phyloP scores from a whole-genome alignment of 1,139 yeast species.

The Diutina pseudorugosa region DNA sequence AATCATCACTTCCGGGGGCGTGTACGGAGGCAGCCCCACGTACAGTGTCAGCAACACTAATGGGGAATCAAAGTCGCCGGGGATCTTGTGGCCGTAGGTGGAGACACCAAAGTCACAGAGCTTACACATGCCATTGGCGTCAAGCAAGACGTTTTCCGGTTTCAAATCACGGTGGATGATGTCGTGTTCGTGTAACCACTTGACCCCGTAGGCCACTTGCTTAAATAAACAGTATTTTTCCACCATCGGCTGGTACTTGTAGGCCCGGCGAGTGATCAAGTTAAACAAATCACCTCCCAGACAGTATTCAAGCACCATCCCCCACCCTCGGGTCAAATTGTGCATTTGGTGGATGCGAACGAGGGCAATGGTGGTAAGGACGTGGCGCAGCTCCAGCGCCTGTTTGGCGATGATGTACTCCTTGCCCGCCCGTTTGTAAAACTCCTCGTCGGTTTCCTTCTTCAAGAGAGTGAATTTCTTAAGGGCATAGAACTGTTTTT shows the following conservation, averaged over 20 bases:
- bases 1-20: constrained; percentile 65
- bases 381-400: constrained; percentile 41
- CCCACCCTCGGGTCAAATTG: constrained; percentile 59
- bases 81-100: constrained; percentile 47
- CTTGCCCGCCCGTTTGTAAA: constrained; percentile 49
- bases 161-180: constrained; percentile 56
- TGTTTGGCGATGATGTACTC: constrained; percentile 52
- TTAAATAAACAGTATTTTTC: constrained; percentile 56
- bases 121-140: constrained; percentile 47
- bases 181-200: constrained; percentile 42
- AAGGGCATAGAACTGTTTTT: constrained; percentile 38
- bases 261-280: constrained; percentile 31
- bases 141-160: constrained; percentile 51
- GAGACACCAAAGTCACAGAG: constrained; percentile 72
- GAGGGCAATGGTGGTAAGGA: constrained; percentile 42
- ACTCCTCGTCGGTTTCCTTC: constrained; percentile 52
- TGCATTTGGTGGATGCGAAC: constrained; percentile 46
- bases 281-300: constrained; percentile 41
- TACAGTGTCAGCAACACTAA: constrained; percentile 32
- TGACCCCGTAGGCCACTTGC: constrained; percentile 40
- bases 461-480: constrained; percentile 52
- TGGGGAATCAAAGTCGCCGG: constrained; percentile 39
- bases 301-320: constrained; percentile 57
- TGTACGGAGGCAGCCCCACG: constrained; percentile 74
- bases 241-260: constrained; percentile 26